These are phyloP conservation scores for Penicillium italicum DNA, from an alignment of 2,329 filamentous ascomycete genomes.

Conservation along the genomic window DNA sequence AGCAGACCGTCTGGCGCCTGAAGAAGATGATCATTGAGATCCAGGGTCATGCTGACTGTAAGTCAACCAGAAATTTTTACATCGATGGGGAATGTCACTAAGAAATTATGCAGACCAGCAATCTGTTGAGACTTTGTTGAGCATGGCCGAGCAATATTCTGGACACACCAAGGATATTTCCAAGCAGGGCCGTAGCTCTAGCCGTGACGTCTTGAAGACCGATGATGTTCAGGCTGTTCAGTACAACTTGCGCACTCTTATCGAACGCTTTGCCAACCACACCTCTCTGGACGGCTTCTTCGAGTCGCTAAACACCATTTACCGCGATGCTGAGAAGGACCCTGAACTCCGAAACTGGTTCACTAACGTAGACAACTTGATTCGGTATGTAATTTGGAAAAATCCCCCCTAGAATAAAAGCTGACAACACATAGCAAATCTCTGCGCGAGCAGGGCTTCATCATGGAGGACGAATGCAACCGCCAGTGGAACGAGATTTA, in stretches of 20 bases:
- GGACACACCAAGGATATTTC: constrained; percentile 66
- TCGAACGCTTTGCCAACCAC: constrained; percentile 93
- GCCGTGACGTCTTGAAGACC: constrained; percentile 67
- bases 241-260: constrained; percentile 74
- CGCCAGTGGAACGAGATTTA: constrained; percentile 80
- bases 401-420: neutral
- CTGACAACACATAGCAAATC: constrained; percentile 54
- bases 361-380: constrained; percentile 68
- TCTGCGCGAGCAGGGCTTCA: constrained; percentile 84
- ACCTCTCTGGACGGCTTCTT: constrained; percentile 86
- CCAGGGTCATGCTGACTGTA: constrained; percentile 87
- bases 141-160: constrained; percentile 79
- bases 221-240: constrained; percentile 68
- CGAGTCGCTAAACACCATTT: constrained; percentile 78
- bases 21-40: constrained; percentile 99
- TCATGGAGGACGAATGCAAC: constrained; percentile 76
- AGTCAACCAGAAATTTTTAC: constrained; percentile 26
- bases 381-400: constrained; percentile 47
- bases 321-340: constrained; percentile 80
- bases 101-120: constrained; percentile 58
- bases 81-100: neutral
- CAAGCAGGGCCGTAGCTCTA: constrained; percentile 61
- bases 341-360: constrained; percentile 89
- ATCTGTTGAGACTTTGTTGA: constrained; percentile 83
- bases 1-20: constrained; percentile 84